These are phyloP conservation scores for Phlebiopsis flavidoalba DNA, from an alignment of 768 basidiomycete genomes.

Conservation along the genomic window DNA sequence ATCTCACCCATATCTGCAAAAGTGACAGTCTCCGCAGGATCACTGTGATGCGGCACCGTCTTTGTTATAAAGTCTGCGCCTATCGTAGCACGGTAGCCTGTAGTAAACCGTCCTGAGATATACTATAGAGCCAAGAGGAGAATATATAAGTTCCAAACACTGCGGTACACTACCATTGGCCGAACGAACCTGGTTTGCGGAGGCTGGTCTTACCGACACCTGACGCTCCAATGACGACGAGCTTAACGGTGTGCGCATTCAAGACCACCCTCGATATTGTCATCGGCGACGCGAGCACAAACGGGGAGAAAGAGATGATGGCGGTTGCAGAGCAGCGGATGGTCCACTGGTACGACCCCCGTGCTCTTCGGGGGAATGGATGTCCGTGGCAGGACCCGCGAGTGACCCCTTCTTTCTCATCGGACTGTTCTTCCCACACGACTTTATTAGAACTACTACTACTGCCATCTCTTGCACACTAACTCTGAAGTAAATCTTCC, in stretches of 20 bases:
- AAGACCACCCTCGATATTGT: not conserved
- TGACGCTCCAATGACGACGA: constrained; percentile 76
- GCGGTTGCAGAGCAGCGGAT: not conserved
- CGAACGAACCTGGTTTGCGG: constrained; percentile 58
- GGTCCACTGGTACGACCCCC: not conserved
- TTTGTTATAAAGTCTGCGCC: constrained; percentile 88
- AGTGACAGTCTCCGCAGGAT: constrained; percentile 50
- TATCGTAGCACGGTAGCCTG: constrained; percentile 78
- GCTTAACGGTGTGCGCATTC: constrained; percentile 75
- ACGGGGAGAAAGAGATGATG: not conserved
- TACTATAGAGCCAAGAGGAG: constrained; percentile 39
- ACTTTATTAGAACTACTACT: no score
- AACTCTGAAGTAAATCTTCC: no score
- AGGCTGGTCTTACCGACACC: constrained; percentile 85
- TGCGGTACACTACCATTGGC: no score
- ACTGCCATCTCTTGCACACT: no score
- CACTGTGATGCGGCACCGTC: constrained; percentile 55
- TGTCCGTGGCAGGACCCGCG: no score
- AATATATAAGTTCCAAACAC: no score
- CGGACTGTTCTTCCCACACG: no score
- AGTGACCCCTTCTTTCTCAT: no score
- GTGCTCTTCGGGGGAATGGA: no score
- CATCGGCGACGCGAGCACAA: not conserved
- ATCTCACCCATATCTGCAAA: constrained; percentile 69
- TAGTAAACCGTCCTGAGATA: constrained; percentile 70